A percentile compares a stretch with the other conserved stretches of the same genome.
Evolutionary conservation across 306 rosid species (phyloP).

Genomic region (Cucurbita maxima): DNA sequence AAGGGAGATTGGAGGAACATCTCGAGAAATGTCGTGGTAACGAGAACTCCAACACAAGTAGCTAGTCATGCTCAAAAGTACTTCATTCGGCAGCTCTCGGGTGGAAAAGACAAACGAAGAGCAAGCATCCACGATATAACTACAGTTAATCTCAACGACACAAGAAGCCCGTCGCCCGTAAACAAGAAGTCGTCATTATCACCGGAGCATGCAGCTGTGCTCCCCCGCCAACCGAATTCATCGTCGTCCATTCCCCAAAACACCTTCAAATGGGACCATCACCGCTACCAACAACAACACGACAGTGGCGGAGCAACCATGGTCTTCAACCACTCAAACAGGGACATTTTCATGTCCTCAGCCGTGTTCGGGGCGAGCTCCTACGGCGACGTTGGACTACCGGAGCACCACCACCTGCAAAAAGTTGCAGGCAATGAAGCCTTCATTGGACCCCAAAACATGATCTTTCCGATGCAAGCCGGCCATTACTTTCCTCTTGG

Average conservation of each 20-base stretch:
- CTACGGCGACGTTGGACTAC: conserved; percentile 17
- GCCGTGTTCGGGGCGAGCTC: conserved; percentile 32
- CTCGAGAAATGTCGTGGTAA: conserved; percentile 6
- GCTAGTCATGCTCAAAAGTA: conserved; percentile 98
- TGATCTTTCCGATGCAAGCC: conserved; percentile 7
- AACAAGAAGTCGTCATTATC: conserved; percentile 29
- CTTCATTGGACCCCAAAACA: conserved; percentile 8
- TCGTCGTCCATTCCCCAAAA: conserved; percentile 5
- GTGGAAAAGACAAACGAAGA: conserved; percentile 83
- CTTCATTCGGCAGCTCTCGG: conserved; percentile 73
- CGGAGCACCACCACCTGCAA: background rate
- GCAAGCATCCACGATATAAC: conserved; percentile 98
- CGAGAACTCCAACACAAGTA: conserved; percentile 46
- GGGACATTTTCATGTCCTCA: conserved; percentile 30
- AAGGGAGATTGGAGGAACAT: conserved; percentile 97
- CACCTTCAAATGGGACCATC: conserved; percentile 26
- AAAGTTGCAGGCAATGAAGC: background rate
- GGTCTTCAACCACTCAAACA: conserved; percentile 26
- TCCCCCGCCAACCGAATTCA: conserved; percentile 16
- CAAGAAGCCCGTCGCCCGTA: conserved; percentile 36
- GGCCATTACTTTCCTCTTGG: conserved; percentile 5
- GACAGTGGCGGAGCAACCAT: conserved; percentile 23
- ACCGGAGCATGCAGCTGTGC: conserved; percentile 22
- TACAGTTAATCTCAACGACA: conserved; percentile 53
- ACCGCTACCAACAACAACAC: conserved; percentile 15